A percentile compares a stretch with the other conserved stretches of the same genome.
Conservation (phyloP, 2,329 filamentous ascomycete species). For the Epicoccum sorghinum region DNA sequence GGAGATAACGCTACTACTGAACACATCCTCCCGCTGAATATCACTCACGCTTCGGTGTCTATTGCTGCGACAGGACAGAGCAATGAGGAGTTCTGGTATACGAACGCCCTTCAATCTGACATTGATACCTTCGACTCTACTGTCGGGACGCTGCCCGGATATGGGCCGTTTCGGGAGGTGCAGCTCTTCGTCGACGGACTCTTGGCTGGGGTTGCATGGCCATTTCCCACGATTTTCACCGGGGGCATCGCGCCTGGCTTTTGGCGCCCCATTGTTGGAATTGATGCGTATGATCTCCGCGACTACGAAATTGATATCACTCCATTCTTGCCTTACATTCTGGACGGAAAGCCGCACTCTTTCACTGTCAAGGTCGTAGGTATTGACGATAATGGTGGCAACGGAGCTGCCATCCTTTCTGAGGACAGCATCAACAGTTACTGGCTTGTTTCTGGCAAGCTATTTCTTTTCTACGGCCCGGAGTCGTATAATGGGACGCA, state of each 20-base stretch:
- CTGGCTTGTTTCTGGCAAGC: slow-evolving; percentile 7
- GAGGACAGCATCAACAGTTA: slow-evolving; percentile 8
- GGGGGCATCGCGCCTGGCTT: slow-evolving; percentile 78
- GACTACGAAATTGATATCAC: slow-evolving; percentile 80
- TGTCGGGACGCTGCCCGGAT: slow-evolving; percentile 66
- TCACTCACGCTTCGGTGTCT: slow-evolving; percentile 72
- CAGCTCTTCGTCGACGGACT: slow-evolving; percentile 76
- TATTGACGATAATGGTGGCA: slow-evolving; percentile 60
- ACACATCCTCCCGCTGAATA: slow-evolving; percentile 69
- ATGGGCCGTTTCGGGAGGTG: slow-evolving; percentile 72
- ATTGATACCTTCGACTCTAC: slow-evolving; percentile 61
- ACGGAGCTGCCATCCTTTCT: neutral
- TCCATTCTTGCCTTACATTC: slow-evolving; percentile 73
- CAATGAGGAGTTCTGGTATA: slow-evolving; percentile 85
- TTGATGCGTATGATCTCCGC: slow-evolving; percentile 77
- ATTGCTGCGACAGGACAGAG: slow-evolving; percentile 66
- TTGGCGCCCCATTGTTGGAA: slow-evolving; percentile 78
- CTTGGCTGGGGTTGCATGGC: slow-evolving; percentile 79
- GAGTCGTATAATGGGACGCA: slow-evolving; percentile 3
- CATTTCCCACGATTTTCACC: slow-evolving; percentile 82
- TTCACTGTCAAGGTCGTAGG: slow-evolving; percentile 73
- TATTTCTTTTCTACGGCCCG: slow-evolving; percentile 3
- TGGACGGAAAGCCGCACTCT: slow-evolving; percentile 67
- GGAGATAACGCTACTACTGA: slow-evolving; percentile 64
- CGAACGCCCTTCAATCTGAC: slow-evolving; percentile 71